These are phyloP conservation scores for Solanum sejunctum DNA, from an alignment of 257 asterid genomes.

Conservation along the genomic window DNA sequence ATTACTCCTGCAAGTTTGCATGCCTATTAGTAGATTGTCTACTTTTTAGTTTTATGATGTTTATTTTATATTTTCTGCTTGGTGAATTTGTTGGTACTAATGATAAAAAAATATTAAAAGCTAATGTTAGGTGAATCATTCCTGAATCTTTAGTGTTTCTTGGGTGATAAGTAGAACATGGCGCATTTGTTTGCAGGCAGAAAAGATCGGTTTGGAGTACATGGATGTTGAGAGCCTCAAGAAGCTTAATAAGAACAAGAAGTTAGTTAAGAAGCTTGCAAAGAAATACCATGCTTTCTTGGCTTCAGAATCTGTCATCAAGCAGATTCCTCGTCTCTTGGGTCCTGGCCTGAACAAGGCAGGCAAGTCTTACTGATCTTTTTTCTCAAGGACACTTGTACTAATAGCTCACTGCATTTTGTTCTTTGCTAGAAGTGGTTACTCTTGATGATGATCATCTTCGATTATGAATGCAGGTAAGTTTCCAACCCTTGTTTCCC, in stretches of 20 bases:
- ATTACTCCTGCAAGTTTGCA: background rate
- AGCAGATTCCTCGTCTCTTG: slow-evolving; percentile 12
- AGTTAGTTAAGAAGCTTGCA: slow-evolving; percentile 16
- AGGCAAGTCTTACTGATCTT: background rate
- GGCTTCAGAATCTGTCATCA: background rate
- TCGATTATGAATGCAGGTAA: background rate
- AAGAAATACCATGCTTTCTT: slow-evolving; percentile 11
- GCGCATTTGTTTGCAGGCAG: background rate
- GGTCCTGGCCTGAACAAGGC: slow-evolving; percentile 15
- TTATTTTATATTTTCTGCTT: background rate
- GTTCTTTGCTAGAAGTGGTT: background rate
- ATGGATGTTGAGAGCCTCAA: slow-evolving; percentile 13
- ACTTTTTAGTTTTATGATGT: background rate
- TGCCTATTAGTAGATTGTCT: background rate
- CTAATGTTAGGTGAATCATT: background rate
- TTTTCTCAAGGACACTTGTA: background rate
- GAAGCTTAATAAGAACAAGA: slow-evolving; percentile 14
- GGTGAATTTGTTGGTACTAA: background rate
- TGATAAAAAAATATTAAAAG: background rate
- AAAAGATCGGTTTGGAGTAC: slow-evolving; percentile 12
- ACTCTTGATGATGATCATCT: background rate
- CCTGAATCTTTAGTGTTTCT: background rate
- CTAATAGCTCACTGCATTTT: background rate
- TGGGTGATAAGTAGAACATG: background rate
- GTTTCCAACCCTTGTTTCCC: slow-evolving; percentile 8